Base-by-base conservation (phyloP, 495 filamentous ascomycete species). In the Alectoria sarmentosa region DNA sequence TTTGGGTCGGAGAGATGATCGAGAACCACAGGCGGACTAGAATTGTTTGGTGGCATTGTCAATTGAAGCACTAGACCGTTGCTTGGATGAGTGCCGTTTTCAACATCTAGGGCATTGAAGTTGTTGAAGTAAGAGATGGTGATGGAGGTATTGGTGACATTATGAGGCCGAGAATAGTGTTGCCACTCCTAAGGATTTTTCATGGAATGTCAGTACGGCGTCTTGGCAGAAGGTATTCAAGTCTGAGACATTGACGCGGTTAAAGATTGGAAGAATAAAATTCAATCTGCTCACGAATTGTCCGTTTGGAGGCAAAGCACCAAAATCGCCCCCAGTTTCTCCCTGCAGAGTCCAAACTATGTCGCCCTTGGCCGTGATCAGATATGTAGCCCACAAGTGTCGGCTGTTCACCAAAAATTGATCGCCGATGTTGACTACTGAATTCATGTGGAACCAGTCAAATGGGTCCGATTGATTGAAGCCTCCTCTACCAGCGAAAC, bases 361-460 rank as follows among this genome's bases (percentile, higher is more conserved):
- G 11, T 73, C 70, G 26, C 79, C 79, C 32, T 76, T 71, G 17
- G 68, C 61, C 57, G 69, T 66, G 13, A 80, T 54, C 32, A 78
- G 71, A 67, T 60, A 79, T 62, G 63, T 77, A 70, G 36, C 66
- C 67, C 36, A 82, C 37, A 69, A 69, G 60, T 75, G 69, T 10
- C 77, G 71, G 19, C 69, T 62, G 62, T 71, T 76, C 54, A 82
- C 67, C 11, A 82, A 70, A 59, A 70, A 78, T 39, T 77, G 73
- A 23, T 71, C 65, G 9, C 66, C 69, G 52, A 81, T 72, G 55
- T 78, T 78, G 55, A 78, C 73, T 26, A 81, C 66, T 42, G 78
- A 78, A 62, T 77, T 80, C 64, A 80, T 76, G 65, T 80, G 79
- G 67, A 80, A 79, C 56, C 70, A 81, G 59, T 82, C 78, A 70